Base-by-base conservation (phyloP, 2,329 filamentous ascomycete species). In the Pseudogymnoascus sp. region DNA sequence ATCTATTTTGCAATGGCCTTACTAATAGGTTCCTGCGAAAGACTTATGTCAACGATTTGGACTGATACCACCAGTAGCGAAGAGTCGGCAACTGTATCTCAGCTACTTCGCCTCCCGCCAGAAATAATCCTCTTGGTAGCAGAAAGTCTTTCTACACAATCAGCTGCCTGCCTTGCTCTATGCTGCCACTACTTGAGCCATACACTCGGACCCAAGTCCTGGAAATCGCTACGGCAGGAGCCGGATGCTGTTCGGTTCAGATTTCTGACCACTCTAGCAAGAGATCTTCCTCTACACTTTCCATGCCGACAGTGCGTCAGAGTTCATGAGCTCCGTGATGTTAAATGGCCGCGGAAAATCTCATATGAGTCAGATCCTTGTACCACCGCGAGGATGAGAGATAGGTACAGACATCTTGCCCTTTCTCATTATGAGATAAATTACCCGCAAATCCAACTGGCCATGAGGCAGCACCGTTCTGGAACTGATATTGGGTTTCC, bases 401-500 rank as follows among this genome's bases (percentile, higher is more conserved):
- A 27, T 51, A 5, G 1, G 1, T 66, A 59, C 61, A 1, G 25
- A 9, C 62, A 44, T 63, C 13, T 61, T 27, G 27, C 21, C 21
- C 21, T n/a, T 15, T 65, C 65, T 31, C 12, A 29, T 25, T 63
- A 60, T 59, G n/a, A 25, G 33, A 61, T 66, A 59, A 5, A 63
- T 58, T 67, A 66, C 62, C 61, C 58, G 21, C 65, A 67, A 21
- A 61, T 67, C 60, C 63, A 65, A 17, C 63, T 67, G 55, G 63
- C 63, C 51, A 63, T 67, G 39, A 67, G 62, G 21, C 63, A 63
- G 12, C 60, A 66, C 25, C 58, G 61, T 60, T 39, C 12, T 31
- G 61, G 61, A 3, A 61, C 58, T 61, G 58, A 62, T 64, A 60
- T 58, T 59, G 60, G 62, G 35, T 63, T 65, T 63, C 65, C 64